These are phyloP conservation scores for Chrysanthemum makinoi DNA, from an alignment of 129 eudicot genomes.

Conservation along the genomic window DNA sequence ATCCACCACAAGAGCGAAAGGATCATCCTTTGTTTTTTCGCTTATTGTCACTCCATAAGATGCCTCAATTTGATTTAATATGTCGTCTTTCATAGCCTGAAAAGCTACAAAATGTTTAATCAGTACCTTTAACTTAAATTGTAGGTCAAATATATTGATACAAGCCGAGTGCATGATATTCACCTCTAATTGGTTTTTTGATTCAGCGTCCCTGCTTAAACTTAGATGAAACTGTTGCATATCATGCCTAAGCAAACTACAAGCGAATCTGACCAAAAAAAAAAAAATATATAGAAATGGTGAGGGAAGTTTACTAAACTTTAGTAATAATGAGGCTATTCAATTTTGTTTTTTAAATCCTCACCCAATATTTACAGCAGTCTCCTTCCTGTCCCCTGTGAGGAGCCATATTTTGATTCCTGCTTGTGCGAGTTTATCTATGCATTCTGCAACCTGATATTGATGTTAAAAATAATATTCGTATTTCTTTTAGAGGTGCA, in stretches of 20 bases:
- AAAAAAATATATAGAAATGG: not conserved
- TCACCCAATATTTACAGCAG: constrained; percentile 64
- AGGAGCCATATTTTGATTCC: constrained; percentile 62
- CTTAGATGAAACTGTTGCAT: constrained; percentile 52
- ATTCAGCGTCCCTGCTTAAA: constrained; percentile 48
- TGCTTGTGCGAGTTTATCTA: constrained; percentile 62
- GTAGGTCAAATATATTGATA: not conserved
- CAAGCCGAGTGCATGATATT: constrained; percentile 23
- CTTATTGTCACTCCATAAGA: constrained; percentile 28
- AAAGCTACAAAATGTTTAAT: constrained; percentile 37
- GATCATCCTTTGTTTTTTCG: constrained; percentile 39
- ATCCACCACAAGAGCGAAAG: constrained; percentile 45
- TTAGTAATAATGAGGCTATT: not conserved
- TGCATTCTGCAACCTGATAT: constrained; percentile 61
- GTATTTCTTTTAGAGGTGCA: not conserved
- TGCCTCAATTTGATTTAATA: constrained; percentile 41
- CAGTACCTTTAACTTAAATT: constrained; percentile 28
- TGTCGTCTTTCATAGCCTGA: constrained; percentile 51
- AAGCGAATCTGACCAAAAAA: constrained; percentile 43
- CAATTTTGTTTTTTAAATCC: not conserved
- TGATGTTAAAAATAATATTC: not conserved
- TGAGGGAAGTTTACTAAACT: not conserved
- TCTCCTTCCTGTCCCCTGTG: constrained; percentile 59
- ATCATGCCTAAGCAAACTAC: constrained; percentile 61
- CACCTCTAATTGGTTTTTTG: constrained; percentile 48